phyloP scores from a whole-genome alignment of 1,284 basidiomycete genomes.

The Ceratobasidium papillatum region DNA sequence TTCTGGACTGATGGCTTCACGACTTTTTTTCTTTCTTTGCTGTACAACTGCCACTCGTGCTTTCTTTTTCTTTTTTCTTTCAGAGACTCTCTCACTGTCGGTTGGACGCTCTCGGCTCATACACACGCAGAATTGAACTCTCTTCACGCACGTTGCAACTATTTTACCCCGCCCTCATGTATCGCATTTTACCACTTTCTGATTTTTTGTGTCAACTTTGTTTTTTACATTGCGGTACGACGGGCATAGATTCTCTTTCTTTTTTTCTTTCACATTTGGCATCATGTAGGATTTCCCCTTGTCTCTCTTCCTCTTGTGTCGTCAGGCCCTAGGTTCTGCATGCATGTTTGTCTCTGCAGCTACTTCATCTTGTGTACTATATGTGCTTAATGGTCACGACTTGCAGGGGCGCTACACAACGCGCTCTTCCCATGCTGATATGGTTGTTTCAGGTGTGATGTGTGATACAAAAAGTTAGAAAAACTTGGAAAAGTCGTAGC shows the following conservation, averaged over 20 bases:
- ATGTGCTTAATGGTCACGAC: conserved; percentile 1
- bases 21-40: neutral
- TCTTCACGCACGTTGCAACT: neutral
- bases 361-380: conserved; percentile 9
- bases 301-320: neutral
- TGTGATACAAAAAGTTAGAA: conserved; percentile 1
- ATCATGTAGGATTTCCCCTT: conserved; percentile 8
- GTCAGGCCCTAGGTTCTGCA: neutral
- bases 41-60: neutral
- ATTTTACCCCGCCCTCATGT: neutral
- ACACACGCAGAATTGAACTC: neutral
- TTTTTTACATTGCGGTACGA: conserved; percentile 11
- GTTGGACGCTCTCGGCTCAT: neutral
- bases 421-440: neutral
- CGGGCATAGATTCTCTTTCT: neutral
- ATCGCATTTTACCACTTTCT: neutral
- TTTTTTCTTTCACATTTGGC: neutral
- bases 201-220: neutral
- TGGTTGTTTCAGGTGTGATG: neutral
- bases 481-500: conserved; percentile 32
- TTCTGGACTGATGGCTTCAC: neutral
- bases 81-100: neutral
- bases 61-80: neutral
- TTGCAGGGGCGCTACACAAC: neutral
- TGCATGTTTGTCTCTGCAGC: neutral